Conservation (phyloP, 2,329 filamentous ascomycete genomes). For the Arthrobotrys pseudoclavata region DNA sequence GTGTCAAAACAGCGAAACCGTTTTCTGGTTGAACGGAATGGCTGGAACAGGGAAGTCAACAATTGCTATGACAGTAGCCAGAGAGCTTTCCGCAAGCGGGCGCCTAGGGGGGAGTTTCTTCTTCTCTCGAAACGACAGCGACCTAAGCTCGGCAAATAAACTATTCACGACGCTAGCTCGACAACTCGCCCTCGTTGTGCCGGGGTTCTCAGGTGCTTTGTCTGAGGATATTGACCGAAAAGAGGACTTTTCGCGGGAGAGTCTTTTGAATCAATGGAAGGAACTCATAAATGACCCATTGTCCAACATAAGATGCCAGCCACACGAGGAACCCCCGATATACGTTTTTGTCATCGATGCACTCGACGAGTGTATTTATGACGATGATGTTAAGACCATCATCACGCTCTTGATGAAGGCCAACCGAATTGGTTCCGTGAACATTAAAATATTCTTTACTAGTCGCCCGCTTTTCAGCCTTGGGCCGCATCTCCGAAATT, state of each 20-base stretch:
- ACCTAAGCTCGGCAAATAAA: constrained; percentile 24
- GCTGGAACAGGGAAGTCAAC: constrained; percentile 59
- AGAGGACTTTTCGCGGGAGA: constrained; percentile 35
- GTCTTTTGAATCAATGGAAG: constrained; percentile 66
- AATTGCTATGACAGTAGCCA: constrained; percentile 53
- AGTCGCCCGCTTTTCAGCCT: constrained; percentile 62
- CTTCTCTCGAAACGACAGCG: constrained; percentile 45
- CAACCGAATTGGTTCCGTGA: background rate
- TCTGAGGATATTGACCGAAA: background rate
- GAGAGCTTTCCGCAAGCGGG: constrained; percentile 22
- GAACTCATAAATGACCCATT: constrained; percentile 66
- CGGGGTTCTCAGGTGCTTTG: background rate
- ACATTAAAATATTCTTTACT: constrained; percentile 51
- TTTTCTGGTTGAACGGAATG: constrained; percentile 66
- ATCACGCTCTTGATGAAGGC: background rate
- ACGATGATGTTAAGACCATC: constrained; percentile 56
- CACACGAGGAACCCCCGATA: constrained; percentile 43
- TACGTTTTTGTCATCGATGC: constrained; percentile 64
- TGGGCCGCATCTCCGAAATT: constrained; percentile 22
- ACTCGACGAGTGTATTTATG: constrained; percentile 64
- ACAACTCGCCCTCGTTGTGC: constrained; percentile 4
- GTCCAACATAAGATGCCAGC: background rate
- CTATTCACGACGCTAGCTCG: constrained; percentile 46
- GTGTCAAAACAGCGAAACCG: constrained; percentile 2
- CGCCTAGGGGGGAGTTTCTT: constrained; percentile 60